Percentiles rank a stretch among this genome's conserved stretches.
Conservation (phyloP, 495 filamentous ascomycete genomes). For the Echria macrotheca region DNA sequence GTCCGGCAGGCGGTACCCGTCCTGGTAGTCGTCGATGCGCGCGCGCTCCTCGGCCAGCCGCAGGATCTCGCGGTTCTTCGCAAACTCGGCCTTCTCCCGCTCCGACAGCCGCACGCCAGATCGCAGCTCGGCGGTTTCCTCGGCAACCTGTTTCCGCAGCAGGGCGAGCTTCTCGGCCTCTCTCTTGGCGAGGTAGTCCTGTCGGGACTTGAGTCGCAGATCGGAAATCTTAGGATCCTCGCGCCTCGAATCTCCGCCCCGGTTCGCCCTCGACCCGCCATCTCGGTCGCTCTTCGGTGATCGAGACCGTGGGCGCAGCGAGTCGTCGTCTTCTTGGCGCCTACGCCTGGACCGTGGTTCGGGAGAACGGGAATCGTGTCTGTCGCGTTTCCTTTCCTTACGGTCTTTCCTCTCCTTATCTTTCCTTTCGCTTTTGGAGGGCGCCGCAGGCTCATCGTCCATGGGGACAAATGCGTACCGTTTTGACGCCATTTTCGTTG, state of each 20-base stretch:
- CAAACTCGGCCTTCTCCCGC: conserved; percentile 83
- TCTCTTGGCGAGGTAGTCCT: conserved; percentile 90
- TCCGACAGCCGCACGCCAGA: conserved; percentile 70
- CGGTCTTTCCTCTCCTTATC: conserved; percentile 49
- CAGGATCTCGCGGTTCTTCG: conserved; percentile 80
- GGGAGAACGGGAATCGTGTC: conserved; percentile 30
- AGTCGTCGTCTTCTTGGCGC: conserved; percentile 24
- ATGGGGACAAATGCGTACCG: conserved; percentile 79
- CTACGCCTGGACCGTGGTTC: conserved; percentile 30
- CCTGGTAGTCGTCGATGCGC: conserved; percentile 82
- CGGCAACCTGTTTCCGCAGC: conserved; percentile 83
- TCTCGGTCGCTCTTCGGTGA: conserved; percentile 15
- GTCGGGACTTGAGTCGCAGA: conserved; percentile 73
- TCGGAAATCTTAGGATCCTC: conserved; percentile 60
- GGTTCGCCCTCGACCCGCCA: conserved; percentile 5
- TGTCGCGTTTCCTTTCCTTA: conserved; percentile 48
- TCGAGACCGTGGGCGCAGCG: conserved; percentile 24
- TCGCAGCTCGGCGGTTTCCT: conserved; percentile 77
- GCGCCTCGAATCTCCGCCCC: too few relatives aligned
- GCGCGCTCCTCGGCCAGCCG: conserved; percentile 83
- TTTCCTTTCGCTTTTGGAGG: conserved; percentile 47
- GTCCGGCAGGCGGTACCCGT: conserved; percentile 91
- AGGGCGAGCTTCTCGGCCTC: conserved; percentile 80
- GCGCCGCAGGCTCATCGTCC: conserved; percentile 63
- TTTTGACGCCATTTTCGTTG: conserved; percentile 47